These are phyloP conservation scores for Avicennia marina DNA, from an alignment of 257 asterid species.

Conservation along the genomic window DNA sequence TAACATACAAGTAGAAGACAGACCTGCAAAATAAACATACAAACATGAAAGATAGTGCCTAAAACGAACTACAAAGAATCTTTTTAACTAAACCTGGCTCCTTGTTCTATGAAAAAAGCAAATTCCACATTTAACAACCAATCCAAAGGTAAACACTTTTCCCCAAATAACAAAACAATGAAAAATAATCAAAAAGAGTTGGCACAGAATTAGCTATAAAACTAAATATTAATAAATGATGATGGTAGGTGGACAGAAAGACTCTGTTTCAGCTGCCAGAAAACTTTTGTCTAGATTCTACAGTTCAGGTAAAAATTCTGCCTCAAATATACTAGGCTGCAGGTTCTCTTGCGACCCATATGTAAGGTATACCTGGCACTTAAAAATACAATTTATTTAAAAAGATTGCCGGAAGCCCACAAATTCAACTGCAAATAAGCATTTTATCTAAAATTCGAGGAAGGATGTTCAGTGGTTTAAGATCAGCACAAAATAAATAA, in stretches of 20 bases:
- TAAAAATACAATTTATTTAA: too few species aligned
- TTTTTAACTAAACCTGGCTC: not conserved
- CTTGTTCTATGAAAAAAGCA: not conserved
- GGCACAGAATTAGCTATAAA: not conserved
- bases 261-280: not conserved
- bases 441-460: too few species aligned
- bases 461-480: too few species aligned
- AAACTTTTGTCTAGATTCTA: not conserved
- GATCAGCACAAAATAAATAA: too few species aligned
- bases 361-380: too few species aligned
- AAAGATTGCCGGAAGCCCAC: too few species aligned
- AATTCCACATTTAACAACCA: not conserved
- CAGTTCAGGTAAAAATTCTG: not conserved
- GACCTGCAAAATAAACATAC: conserved; percentile 53
- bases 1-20: conserved; percentile 52
- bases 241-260: not conserved
- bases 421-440: too few species aligned
- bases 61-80: not conserved
- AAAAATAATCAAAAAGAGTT: not conserved
- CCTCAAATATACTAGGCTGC: not conserved
- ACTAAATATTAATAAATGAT: not conserved
- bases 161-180: not conserved
- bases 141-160: not conserved
- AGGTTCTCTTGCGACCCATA: too few species aligned
- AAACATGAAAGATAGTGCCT: conserved; percentile 17